Base-by-base conservation (phyloP, 2,329 filamentous ascomycete genomes). In the Alternaria conjuncta region DNA sequence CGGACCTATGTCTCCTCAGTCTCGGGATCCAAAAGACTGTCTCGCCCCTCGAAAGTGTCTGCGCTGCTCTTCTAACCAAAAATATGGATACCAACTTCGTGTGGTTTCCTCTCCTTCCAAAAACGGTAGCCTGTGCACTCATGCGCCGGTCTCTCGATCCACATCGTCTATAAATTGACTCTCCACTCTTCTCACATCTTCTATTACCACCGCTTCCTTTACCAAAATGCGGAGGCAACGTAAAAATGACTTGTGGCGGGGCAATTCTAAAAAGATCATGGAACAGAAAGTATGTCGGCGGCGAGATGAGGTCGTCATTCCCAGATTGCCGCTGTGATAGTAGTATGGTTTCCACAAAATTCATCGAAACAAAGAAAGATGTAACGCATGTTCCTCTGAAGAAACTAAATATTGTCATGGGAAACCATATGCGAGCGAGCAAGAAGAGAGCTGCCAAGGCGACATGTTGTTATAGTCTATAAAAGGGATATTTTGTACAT, bases 1-100 rank as follows among this genome's bases (percentile, higher is more conserved):
- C 32, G 32, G 0, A 3, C 32, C n/a, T 3, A 10, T 41, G n/a
- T 41, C 36, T 41, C 36, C 36, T 18, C n/a, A 3, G 3, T 41
- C n/a, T 18, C 36, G n/a, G 36, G 15, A 18, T 11, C 36, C 9
- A 6, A 45, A 21, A 13, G 18, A 0, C 11, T 21, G 18, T 21
- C 43, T 8, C 36, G n/a, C 15, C 36, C 2, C 36, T 41, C n/a
- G 36, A 18, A 20, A 8, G n/a, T 18, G 18, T 21, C 43, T 45
- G 43, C 18, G 20, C 11, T 45, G 6, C 6, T 45, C 43, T 45
- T 21, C 18, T 12, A 2, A 45, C 43, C 43, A 21, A 13, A 44
- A 44, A 0, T 5, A 11, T 11, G 4, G 0, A 6, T 3, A 44
- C 9, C 3, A 3, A 4, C n/a, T 1, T 18, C 18, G 6, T 20